Evolutionary conservation across 371 early-diverging fungal genomes (phyloP), one percentile per base, ranked within the genome.

Genomic region (Blakeslea trispora): DNA sequence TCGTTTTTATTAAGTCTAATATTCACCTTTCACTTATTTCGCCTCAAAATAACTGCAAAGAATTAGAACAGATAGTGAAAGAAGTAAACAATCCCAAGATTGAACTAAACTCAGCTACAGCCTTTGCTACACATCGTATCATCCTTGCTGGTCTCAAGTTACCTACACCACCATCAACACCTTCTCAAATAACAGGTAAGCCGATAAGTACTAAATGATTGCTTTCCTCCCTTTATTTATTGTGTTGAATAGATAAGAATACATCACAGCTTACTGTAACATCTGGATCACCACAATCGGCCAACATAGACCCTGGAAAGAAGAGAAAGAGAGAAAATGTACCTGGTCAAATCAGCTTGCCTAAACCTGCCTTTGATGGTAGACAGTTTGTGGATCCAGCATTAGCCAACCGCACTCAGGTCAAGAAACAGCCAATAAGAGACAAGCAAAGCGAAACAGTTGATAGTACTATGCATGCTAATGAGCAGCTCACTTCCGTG

Each of bases 121-220:
- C 67, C 0, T 54, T 57, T 2, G 64, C 75, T 3, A 47, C 46
- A 7, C 82, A 84, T 56, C 50, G 72, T 39, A 79, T 84, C 31
- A 75, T 81, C 28, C 61, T 84, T 1, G 85, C 85, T 17, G 85
- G 85, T 18, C 74, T 84, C 50, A 81, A 79, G 34, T 62, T 84
- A 3, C 83, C 84, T n/a, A 14, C 65, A 11, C 61, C 73, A 21
- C 50, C 64, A 5, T 31, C 45, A 17, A 39, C 39, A 0, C 19
- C 42, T n/a, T 31, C 43, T 8, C 28, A 28, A 28, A 28, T 28
- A n/a, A n/a, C n/a, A 28, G 28, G 28, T 7, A 28, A 28, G 28
- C 7, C 7, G 28, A 28, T n/a, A n/a, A n/a, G n/a, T n/a, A n/a
- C n/a, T n/a, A n/a, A n/a, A n/a, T n/a, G n/a, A n/a, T n/a, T n/a